phyloP scores from a whole-genome alignment of 169 alveolate genomes.

The Plasmodium fragile region DNA sequence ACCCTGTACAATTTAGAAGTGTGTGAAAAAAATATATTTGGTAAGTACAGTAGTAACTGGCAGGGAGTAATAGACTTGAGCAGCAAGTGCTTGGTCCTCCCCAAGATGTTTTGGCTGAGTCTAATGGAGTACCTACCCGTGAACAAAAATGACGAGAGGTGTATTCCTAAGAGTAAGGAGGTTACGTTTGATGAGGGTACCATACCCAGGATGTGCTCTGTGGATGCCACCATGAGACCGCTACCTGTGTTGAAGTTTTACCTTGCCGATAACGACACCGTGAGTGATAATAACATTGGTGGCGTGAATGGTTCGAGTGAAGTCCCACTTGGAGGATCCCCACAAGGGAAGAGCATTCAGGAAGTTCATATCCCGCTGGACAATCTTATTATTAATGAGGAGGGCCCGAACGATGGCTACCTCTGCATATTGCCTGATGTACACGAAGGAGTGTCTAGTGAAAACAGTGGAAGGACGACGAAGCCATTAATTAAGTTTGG shows the following conservation, averaged over 20 bases:
- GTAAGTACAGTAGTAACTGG: constrained; percentile 82
- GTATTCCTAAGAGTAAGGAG: constrained; percentile 30
- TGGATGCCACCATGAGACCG: constrained; percentile 35
- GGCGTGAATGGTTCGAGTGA: background rate
- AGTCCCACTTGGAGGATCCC: background rate
- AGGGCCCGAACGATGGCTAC: constrained; percentile 23
- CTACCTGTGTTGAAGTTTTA: constrained; percentile 59
- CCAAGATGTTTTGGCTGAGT: constrained; percentile 85
- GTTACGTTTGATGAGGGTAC: constrained; percentile 17
- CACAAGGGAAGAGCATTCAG: background rate
- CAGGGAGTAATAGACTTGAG: constrained; percentile 82
- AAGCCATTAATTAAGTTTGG: constrained; percentile 85
- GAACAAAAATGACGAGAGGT: constrained; percentile 69
- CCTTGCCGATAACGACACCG: constrained; percentile 64
- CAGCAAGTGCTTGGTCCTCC: constrained; percentile 81
- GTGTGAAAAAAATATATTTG: constrained; percentile 82
- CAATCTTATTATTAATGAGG: constrained; percentile 75
- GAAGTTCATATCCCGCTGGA: constrained; percentile 76
- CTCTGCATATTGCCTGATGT: constrained; percentile 80
- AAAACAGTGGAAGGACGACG: constrained; percentile 78
- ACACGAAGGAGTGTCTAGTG: constrained; percentile 45
- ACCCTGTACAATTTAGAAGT: constrained; percentile 80
- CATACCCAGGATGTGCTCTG: constrained; percentile 77
- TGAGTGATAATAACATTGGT: constrained; percentile 73
- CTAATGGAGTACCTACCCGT: constrained; percentile 85